Evolutionary conservation across 768 basidiomycete genomes (phyloP).

Genomic region (Boletus insuetus): DNA sequence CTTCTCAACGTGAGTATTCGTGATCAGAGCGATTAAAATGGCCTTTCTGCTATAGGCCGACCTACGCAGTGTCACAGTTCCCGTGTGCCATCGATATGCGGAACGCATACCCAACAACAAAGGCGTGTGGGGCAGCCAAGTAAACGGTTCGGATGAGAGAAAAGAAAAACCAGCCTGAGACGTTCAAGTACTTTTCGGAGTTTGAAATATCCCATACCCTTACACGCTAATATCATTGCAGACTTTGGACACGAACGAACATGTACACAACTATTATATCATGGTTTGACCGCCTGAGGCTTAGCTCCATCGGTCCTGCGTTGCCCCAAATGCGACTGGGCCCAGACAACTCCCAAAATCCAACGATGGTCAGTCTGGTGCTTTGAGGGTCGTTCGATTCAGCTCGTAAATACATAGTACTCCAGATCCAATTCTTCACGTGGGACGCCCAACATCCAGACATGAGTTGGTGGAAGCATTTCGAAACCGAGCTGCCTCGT

Average conservation of each 20-base stretch:
- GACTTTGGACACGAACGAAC: not conserved
- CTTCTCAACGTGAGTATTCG: constrained; percentile 64
- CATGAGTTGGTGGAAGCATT: constrained; percentile 79
- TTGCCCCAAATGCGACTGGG: constrained; percentile 61
- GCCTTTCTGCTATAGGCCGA: constrained; percentile 55
- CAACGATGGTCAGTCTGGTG: constrained; percentile 57
- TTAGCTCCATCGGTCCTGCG: constrained; percentile 35
- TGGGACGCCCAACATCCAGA: constrained; percentile 62
- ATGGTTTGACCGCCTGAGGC: constrained; percentile 25
- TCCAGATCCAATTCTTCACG: constrained; percentile 79
- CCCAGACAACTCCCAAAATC: constrained; percentile 51
- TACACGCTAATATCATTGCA: not conserved
- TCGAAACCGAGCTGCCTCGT: constrained; percentile 60
- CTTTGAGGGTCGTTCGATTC: not conserved
- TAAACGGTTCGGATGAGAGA: constrained; percentile 37
- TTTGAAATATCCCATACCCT: not conserved
- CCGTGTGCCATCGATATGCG: constrained; percentile 53
- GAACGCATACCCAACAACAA: constrained; percentile 54
- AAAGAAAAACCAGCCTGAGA: not conserved
- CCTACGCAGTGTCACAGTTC: constrained; percentile 36
- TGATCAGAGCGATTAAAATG: constrained; percentile 85
- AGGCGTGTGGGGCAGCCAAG: constrained; percentile 45
- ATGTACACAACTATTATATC: constrained; percentile 11
- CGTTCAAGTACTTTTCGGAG: no score
- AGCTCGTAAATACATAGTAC: not conserved